Evolutionary conservation across 129 eudicot species (phyloP).

Genomic region (Pittosporum tobira): DNA sequence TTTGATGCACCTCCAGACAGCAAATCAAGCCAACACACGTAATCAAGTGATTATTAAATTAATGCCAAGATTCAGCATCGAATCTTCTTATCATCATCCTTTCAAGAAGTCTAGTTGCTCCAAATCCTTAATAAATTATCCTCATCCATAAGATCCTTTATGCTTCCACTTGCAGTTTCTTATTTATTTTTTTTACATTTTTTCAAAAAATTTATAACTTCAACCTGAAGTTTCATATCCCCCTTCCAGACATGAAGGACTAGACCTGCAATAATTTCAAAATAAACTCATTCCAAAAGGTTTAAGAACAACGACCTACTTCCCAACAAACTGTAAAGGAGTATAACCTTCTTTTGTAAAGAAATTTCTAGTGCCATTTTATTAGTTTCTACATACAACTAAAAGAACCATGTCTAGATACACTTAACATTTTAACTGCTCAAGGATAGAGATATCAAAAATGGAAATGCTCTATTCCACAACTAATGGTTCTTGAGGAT

Average conservation of each 20-base stretch:
- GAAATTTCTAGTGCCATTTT: too few species aligned
- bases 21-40: too few species aligned
- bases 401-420: not conserved
- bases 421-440: not conserved
- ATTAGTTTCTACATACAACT: not conserved
- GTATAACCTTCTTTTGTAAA: too few species aligned
- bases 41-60: not conserved
- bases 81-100: not conserved
- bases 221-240: not conserved
- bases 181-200: too few species aligned
- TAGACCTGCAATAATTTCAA: not conserved
- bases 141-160: not conserved
- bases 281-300: not conserved
- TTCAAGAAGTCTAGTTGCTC: not conserved
- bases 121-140: not conserved
- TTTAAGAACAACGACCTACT: not conserved
- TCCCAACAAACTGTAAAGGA: not conserved
- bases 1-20: not conserved
- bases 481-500: not conserved
- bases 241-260: not conserved
- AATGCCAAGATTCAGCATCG: not conserved
- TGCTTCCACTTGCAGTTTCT: not conserved
- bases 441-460: not conserved
- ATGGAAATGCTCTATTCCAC: not conserved
- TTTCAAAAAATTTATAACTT: too few species aligned